Base-by-base conservation (phyloP, 306 rosid species). In the Prunus mira region DNA sequence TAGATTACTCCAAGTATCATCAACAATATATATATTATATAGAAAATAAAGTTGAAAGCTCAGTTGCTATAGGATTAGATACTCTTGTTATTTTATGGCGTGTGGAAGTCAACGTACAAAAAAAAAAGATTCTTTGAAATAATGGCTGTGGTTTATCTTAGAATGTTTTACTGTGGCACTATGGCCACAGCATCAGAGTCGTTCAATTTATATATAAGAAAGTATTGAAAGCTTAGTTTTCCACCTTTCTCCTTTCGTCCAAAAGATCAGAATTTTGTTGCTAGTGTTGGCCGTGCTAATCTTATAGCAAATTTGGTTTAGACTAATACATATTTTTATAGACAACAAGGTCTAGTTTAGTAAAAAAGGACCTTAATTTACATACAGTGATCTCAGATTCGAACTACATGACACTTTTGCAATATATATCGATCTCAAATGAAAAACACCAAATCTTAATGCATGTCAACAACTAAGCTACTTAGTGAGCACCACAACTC, bases 361-460 rank as follows among this genome's bases (percentile, higher is more conserved):
- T 38, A 0, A 0, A 38, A 38, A 7, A 38, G 0, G 2, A 0
- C 9, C 2, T 38, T 38, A 2, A 38, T 38, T 38, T 38, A 0
- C 0, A 38, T 38, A 7, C 9, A 38, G 9, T 38, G 0, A 4
- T 38, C 9, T 38, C 9, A 7, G 0, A 7, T 38, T 6, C 9
- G 2, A 38, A 38, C 43, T 2, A 0, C 43, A 38, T 38, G 43
- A 38, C 2, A 38, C 8, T 6, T 38, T 38, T 9, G 0, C 43
- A 38, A 2, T 38, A 38, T 38, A 1, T 6, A 0, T 24, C 3
- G 8, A 24, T 12, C 1, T 24, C 19, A 15, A 8, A 24, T 13
- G 65, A 60, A 25, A 41, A 43, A 24, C 18, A 41, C 54, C 41
- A 13, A 38, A 57, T 22, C 55, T 45, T 54, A 71, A 41, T 14